A percentile compares a stretch with the other conserved stretches of the same genome.
Conservation (phyloP, 2,329 filamentous ascomycete genomes). For the Hypoxylon sp. region DNA sequence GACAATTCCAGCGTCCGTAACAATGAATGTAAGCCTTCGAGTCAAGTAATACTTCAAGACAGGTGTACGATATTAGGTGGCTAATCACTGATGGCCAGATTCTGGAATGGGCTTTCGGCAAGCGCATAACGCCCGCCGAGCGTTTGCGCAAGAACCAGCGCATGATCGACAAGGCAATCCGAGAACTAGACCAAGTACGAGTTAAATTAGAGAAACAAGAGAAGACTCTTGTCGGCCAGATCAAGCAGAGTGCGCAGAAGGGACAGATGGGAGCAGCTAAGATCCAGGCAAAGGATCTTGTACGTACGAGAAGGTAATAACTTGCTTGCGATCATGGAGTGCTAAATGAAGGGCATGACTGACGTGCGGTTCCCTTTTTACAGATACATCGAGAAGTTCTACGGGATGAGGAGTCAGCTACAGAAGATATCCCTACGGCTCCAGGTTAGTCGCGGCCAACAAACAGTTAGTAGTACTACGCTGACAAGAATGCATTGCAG, state of each 20-base stretch:
- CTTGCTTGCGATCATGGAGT: neutral
- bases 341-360: constrained; percentile 3
- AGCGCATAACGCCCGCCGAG: constrained; percentile 97
- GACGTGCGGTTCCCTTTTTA: neutral
- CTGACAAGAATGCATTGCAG: constrained; percentile 60
- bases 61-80: neutral
- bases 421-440: constrained; percentile 96
- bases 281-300: constrained; percentile 97
- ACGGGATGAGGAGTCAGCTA: constrained; percentile 95
- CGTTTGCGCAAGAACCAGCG: constrained; percentile 94
- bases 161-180: constrained; percentile 96
- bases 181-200: constrained; percentile 94
- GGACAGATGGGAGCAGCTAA: constrained; percentile 98
- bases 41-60: neutral
- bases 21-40: constrained; percentile 40
- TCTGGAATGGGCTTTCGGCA: constrained; percentile 98
- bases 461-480: neutral
- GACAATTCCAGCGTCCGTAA: neutral
- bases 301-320: constrained; percentile 84
- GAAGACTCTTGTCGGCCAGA: constrained; percentile 95
- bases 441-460: constrained; percentile 72
- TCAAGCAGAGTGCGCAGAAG: constrained; percentile 98
- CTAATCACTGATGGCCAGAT: constrained; percentile 69
- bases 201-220: constrained; percentile 98
- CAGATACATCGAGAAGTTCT: constrained; percentile 98